Percentiles rank a stretch among this genome's conserved stretches.
Conservation (phyloP, 2,329 filamentous ascomycete species). For the Canariomyces notabilis region DNA sequence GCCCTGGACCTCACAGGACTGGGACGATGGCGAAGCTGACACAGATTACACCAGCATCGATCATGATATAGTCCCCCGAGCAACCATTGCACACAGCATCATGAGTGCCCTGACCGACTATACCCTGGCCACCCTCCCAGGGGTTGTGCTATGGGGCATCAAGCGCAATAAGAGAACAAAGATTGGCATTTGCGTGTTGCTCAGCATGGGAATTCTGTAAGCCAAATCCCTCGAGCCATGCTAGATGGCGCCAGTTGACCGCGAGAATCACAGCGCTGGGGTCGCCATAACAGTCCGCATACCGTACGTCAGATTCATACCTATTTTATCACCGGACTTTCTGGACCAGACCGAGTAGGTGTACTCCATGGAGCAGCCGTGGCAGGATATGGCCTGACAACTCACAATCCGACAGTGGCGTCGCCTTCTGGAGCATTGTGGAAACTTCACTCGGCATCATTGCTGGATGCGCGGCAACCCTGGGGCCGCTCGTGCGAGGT, state of each 20-base stretch:
- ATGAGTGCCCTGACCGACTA: conserved; percentile 44
- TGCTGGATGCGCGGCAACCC: conserved; percentile 29
- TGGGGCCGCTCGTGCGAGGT: conserved; percentile 25
- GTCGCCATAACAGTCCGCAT: conserved; percentile 37
- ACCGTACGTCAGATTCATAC: conserved; percentile 28
- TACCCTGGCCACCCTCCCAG: conserved; percentile 44
- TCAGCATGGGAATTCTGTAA: conserved; percentile 48
- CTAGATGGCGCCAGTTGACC: background rate
- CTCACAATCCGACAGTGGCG: conserved; percentile 23
- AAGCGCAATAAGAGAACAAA: conserved; percentile 45
- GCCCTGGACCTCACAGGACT: too few relatives aligned
- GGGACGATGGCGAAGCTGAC: conserved; percentile 5
- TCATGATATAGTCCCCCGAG: conserved; percentile 34
- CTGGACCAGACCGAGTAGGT: conserved; percentile 32
- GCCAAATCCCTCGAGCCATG: conserved; percentile 7
- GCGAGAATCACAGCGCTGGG: conserved; percentile 30
- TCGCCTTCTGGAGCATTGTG: conserved; percentile 37
- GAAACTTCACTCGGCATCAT: conserved; percentile 36
- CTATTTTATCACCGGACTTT: conserved; percentile 26
- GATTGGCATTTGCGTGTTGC: conserved; percentile 39
- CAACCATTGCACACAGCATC: conserved; percentile 43
- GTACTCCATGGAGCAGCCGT: background rate
- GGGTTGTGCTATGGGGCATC: conserved; percentile 47
- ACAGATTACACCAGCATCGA: conserved; percentile 38
- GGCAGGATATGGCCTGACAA: background rate